Conservation (phyloP, 225 moss, liverwort and hornwort genomes). For the Neckera pumila region DNA sequence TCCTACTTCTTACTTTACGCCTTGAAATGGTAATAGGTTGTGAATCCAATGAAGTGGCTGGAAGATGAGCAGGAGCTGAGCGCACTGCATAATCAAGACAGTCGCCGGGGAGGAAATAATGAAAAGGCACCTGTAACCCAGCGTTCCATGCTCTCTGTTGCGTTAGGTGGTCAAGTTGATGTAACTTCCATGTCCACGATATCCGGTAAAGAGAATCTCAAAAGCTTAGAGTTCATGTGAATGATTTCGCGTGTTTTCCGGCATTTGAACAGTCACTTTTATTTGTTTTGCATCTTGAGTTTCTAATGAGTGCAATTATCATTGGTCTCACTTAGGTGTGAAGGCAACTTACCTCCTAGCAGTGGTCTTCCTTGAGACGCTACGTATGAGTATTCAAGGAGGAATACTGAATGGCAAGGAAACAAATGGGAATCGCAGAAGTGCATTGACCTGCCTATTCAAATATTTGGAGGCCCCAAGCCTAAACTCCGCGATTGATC, state of each 20-base stretch:
- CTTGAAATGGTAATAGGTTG: constrained; percentile 34
- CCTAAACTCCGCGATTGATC: constrained; percentile 47
- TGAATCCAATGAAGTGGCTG: constrained; percentile 77
- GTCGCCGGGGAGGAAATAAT: constrained; percentile 46
- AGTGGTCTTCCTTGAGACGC: constrained; percentile 67
- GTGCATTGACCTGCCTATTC: constrained; percentile 49
- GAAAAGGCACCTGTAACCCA: constrained; percentile 47
- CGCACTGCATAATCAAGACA: constrained; percentile 57
- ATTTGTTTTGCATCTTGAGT: not conserved
- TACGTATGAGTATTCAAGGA: constrained; percentile 51
- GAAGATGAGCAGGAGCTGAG: constrained; percentile 78
- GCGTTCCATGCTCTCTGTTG: constrained; percentile 51
- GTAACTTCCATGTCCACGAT: constrained; percentile 51
- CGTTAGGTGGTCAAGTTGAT: constrained; percentile 65
- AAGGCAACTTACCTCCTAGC: constrained; percentile 70
- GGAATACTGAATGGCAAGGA: constrained; percentile 38
- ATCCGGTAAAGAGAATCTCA: constrained; percentile 27
- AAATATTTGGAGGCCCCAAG: constrained; percentile 62
- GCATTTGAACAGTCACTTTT: not conserved
- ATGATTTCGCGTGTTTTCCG: not conserved
- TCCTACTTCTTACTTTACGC: not conserved
- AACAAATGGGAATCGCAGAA: constrained; percentile 19
- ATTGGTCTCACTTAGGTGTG: constrained; percentile 30
- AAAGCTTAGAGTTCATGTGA: not conserved
- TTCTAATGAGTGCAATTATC: constrained; percentile 3